A percentile compares a stretch with the other conserved stretches of the same genome.
Conservation (phyloP, 305 asterid species). For the Fraxinus sp. region DNA sequence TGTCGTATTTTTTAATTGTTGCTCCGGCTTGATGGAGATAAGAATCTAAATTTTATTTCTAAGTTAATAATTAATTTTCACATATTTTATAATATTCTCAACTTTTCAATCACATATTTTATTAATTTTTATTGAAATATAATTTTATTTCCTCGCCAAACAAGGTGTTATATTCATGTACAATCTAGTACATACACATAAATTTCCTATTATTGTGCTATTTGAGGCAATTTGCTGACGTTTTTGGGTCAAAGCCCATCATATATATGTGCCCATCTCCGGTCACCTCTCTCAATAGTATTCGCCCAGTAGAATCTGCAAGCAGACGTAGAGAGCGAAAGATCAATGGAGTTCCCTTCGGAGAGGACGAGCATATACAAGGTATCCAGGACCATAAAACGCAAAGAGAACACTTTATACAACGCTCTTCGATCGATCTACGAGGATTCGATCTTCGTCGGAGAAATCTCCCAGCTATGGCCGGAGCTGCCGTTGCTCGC, state of each 20-base stretch:
- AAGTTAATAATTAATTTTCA: too few species aligned
- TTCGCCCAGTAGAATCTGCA: background rate
- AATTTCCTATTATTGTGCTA: background rate
- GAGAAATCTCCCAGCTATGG: slow-evolving; percentile 86
- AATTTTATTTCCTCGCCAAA: too few species aligned
- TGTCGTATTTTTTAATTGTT: too few species aligned
- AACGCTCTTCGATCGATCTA: slow-evolving; percentile 90
- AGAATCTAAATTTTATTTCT: too few species aligned
- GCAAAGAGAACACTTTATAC: slow-evolving; percentile 64
- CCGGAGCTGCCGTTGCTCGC: slow-evolving; percentile 83
- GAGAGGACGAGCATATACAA: slow-evolving; percentile 48
- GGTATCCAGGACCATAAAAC: slow-evolving; percentile 66
- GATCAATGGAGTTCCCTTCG: slow-evolving; percentile 16
- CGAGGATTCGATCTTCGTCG: slow-evolving; percentile 90
- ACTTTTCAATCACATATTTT: too few species aligned
- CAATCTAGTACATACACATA: too few species aligned
- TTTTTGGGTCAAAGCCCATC: background rate
- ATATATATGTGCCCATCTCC: background rate
- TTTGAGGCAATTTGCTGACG: background rate
- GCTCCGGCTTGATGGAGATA: too few species aligned
- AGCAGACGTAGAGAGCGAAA: background rate
- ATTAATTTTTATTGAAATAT: too few species aligned
- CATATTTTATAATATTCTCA: too few species aligned
- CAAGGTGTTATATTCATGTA: too few species aligned
- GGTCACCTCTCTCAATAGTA: background rate